Conservation (phyloP, 352 stramenopile genomes). For the Pythium insidiosum region DNA sequence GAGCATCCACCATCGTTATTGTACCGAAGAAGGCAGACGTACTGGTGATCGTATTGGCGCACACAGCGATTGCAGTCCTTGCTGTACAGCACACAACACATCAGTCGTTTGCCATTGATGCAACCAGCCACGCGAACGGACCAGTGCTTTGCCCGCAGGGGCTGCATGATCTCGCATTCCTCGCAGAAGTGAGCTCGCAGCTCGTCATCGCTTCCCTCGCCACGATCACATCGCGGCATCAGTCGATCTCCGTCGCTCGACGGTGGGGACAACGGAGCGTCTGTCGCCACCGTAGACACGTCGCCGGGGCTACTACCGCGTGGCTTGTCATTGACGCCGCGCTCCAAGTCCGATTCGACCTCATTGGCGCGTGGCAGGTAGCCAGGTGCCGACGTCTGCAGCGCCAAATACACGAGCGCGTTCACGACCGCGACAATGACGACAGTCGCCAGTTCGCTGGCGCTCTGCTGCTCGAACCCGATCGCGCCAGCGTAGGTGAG, state of each 20-base stretch:
- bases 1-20: too few species aligned
- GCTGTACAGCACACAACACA: constrained; percentile 18
- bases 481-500: constrained; percentile 32
- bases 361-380: too few species aligned
- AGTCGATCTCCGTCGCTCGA: too few species aligned
- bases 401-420: constrained; percentile 29
- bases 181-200: constrained; percentile 28
- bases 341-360: too few species aligned
- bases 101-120: background rate
- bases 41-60: constrained; percentile 79
- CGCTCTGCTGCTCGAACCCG: constrained; percentile 19
- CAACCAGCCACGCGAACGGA: constrained; percentile 8
- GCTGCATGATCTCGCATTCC: constrained; percentile 49
- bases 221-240: constrained; percentile 16
- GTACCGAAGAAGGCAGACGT: constrained; percentile 7
- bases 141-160: constrained; percentile 70
- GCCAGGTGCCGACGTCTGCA: constrained; percentile 63
- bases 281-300: too few species aligned
- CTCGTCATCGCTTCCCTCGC: constrained; percentile 5
- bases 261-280: too few species aligned
- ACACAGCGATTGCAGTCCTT: constrained; percentile 71
- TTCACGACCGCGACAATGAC: constrained; percentile 30
- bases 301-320: too few species aligned
- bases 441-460: constrained; percentile 28
- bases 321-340: too few species aligned